phyloP scores from a whole-genome alignment of 306 rosid genomes.

The Abrus pulchellus region DNA sequence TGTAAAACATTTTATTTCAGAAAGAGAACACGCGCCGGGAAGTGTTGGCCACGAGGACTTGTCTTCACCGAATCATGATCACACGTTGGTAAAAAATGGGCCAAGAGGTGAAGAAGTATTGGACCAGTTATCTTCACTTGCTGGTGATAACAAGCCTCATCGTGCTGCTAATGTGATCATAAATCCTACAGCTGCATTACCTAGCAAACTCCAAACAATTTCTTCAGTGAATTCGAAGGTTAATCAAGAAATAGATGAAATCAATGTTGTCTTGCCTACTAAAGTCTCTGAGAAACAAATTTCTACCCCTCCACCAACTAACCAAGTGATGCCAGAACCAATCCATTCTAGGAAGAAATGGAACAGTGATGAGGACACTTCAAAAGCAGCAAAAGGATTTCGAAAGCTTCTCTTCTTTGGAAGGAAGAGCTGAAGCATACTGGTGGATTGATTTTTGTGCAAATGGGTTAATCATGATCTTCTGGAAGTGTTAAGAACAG shows the following conservation, averaged over 20 bases:
- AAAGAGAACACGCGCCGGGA: slow-evolving; percentile 45
- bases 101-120: slow-evolving; percentile 45
- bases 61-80: slow-evolving; percentile 51
- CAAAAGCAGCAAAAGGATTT: slow-evolving; percentile 83
- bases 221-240: slow-evolving; percentile 52
- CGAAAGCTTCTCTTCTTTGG: slow-evolving; percentile 96
- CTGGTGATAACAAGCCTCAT: slow-evolving; percentile 58
- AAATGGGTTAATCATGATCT: slow-evolving; percentile 42
- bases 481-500: slow-evolving; percentile 45
- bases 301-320: slow-evolving; percentile 75
- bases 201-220: slow-evolving; percentile 47
- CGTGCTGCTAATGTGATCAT: slow-evolving; percentile 50
- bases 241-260: slow-evolving; percentile 54
- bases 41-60: slow-evolving; percentile 38
- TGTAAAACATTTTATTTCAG: slow-evolving; percentile 42
- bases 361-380: slow-evolving; percentile 79
- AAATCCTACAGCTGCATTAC: slow-evolving; percentile 54
- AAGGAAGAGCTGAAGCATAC: slow-evolving; percentile 65
- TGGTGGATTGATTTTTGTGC: slow-evolving; percentile 47
- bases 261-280: slow-evolving; percentile 43
- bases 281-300: slow-evolving; percentile 64
- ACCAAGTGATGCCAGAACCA: slow-evolving; percentile 56
- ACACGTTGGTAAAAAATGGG: slow-evolving; percentile 34
- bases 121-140: slow-evolving; percentile 56
- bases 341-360: slow-evolving; percentile 89